phyloP scores from a whole-genome alignment of 148 eudicot genomes.

The Dysphania ambrosioides region DNA sequence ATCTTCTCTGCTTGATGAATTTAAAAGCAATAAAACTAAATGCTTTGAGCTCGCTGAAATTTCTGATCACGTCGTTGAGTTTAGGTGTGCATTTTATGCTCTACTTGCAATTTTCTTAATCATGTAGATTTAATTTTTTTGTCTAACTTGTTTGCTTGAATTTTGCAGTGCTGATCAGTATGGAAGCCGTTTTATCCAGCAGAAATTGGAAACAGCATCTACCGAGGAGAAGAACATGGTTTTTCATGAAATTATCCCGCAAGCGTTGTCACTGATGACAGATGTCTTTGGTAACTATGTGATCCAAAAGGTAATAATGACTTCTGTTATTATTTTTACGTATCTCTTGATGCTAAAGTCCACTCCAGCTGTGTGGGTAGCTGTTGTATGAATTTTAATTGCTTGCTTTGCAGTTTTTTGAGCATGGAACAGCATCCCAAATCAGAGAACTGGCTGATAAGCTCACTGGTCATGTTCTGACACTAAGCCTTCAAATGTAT shows the following conservation, averaged over 20 bases:
- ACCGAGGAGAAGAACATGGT: constrained; percentile 70
- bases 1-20: constrained; percentile 73
- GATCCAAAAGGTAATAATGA: constrained; percentile 60
- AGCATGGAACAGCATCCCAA: constrained; percentile 77
- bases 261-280: constrained; percentile 70
- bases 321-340: background rate
- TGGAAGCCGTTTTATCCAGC: constrained; percentile 90
- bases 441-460: constrained; percentile 69
- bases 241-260: constrained; percentile 68
- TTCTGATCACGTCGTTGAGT: constrained; percentile 70
- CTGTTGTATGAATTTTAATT: background rate
- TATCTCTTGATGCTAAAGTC: background rate
- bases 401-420: constrained; percentile 58
- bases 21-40: constrained; percentile 67
- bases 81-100: constrained; percentile 43
- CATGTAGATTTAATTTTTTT: background rate
- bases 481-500: constrained; percentile 96
- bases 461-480: constrained; percentile 69
- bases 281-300: constrained; percentile 94
- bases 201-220: constrained; percentile 75
- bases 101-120: background rate
- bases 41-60: constrained; percentile 82
- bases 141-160: constrained; percentile 7
- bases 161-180: constrained; percentile 75
- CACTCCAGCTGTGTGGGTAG: background rate